Evolutionary conservation across 495 filamentous ascomycete species (phyloP).

Genomic region (Ascobolus immersus): DNA sequence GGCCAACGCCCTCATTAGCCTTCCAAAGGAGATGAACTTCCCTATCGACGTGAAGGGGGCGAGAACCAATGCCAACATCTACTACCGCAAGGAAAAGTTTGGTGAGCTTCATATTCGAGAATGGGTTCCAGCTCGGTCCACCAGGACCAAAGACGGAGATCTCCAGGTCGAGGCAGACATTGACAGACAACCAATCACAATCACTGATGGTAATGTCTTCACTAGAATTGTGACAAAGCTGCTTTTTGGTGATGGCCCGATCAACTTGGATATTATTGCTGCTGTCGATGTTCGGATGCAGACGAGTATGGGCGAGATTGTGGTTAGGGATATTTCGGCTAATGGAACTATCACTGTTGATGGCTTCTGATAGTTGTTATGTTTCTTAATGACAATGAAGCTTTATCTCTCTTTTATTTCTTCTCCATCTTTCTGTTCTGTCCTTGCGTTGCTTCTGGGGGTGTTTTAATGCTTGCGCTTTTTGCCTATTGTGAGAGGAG

Average conservation of each 20-base stretch:
- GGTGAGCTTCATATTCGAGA: slow-evolving; percentile 48
- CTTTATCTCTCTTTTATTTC: no score
- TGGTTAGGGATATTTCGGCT: slow-evolving; percentile 57
- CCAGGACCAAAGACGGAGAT: slow-evolving; percentile 30
- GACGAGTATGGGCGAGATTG: slow-evolving; percentile 53
- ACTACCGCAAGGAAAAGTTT: slow-evolving; percentile 45
- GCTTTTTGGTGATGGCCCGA: slow-evolving; percentile 34
- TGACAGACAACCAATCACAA: slow-evolving; percentile 48
- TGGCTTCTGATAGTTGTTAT: slow-evolving; percentile 21
- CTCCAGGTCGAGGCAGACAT: slow-evolving; percentile 50
- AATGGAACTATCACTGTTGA: slow-evolving; percentile 69
- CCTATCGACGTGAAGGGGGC: slow-evolving; percentile 47
- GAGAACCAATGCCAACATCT: slow-evolving; percentile 51
- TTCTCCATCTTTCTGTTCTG: no score
- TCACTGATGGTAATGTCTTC: slow-evolving; percentile 54
- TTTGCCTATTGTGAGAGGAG: no score
- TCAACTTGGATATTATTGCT: slow-evolving; percentile 49
- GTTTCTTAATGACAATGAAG: no score
- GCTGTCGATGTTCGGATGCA: slow-evolving; percentile 56
- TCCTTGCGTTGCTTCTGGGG: no score
- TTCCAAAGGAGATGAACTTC: slow-evolving; percentile 73
- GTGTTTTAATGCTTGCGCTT: no score
- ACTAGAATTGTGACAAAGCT: slow-evolving; percentile 46
- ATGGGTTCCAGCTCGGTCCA: slow-evolving; percentile 75
- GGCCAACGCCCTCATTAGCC: slow-evolving; percentile 43